phyloP scores from a whole-genome alignment of 805 yeast genomes.

The Maudiozyma barnettii region DNA sequence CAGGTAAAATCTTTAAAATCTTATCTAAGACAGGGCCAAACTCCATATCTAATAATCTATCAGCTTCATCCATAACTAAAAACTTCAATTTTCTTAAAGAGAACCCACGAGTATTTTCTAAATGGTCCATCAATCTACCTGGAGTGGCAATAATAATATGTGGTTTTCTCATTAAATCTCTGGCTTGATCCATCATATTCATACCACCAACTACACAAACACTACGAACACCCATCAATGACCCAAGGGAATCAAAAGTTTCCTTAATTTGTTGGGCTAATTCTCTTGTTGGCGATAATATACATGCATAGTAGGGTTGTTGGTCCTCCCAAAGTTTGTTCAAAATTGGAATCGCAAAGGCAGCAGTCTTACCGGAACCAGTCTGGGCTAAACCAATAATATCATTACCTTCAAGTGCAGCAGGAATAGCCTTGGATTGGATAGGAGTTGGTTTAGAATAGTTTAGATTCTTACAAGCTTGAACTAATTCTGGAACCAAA shows the following conservation, averaged over 20 bases:
- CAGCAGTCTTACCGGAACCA: constrained; percentile 97
- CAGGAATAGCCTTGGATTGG: constrained; percentile 84
- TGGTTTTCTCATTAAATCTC: constrained; percentile 88
- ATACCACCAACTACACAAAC: constrained; percentile 93
- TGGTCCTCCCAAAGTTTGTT: constrained; percentile 88
- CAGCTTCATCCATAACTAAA: constrained; percentile 95
- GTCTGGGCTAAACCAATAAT: constrained; percentile 95
- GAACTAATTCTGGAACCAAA: constrained; percentile 67
- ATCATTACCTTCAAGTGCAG: constrained; percentile 83
- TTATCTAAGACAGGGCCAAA: constrained; percentile 91
- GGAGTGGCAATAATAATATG: constrained; percentile 95
- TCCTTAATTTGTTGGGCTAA: constrained; percentile 83
- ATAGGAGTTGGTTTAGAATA: constrained; percentile 86
- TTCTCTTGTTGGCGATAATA: constrained; percentile 80
- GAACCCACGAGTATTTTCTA: constrained; percentile 87
- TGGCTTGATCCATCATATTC: constrained; percentile 96
- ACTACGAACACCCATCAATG: constrained; percentile 84
- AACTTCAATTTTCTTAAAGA: constrained; percentile 66
- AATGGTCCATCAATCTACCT: constrained; percentile 85
- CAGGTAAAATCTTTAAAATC: constrained; percentile 75
- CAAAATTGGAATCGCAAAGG: constrained; percentile 90
- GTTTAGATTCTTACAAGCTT: constrained; percentile 67
- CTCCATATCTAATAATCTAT: constrained; percentile 88
- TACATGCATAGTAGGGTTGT: constrained; percentile 79
- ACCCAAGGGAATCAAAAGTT: constrained; percentile 89